Evolutionary conservation across 2,329 filamentous ascomycete genomes (phyloP), one percentile per base, ranked within the genome.

Genomic region (Microcera coccophila): DNA sequence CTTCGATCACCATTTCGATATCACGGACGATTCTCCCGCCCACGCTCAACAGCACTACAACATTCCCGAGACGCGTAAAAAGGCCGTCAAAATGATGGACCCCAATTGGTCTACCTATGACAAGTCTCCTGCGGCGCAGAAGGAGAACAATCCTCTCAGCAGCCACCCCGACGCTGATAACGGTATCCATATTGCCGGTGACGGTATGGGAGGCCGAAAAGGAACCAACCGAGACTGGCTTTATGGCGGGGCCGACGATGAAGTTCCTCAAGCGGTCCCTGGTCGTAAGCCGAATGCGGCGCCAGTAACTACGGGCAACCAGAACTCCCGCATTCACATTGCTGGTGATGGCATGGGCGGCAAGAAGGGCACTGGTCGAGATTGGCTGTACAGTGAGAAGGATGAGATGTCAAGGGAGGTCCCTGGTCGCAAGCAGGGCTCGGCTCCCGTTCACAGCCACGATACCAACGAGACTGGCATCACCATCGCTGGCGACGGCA

Each of bases 1-100:
- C 62, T 90, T 94, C 55, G 82, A 82, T 37, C 66, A 82, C 16
- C 87, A 95, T 56, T 95, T 90, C 71, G 74, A 74, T 39, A 83
- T 94, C 70, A 74, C 75, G 5, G 89, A 95, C 61, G 72, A 81
- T 31, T 80, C 81, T 47, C 79, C 81, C 24, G 69, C 68, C 9
- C 63, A 71, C 41, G 54, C 65, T 26, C 65, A 63, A 58, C 57
- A 61, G 43, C 59, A 69, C 58, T 63, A 72, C 59, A 69, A 68
- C 16, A 59, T 81, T 16, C 64, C 75, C 39, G 75, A 80, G 41
- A 78, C 81, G 49, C 79, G 79, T 51, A 74, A 79, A 63, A 87
- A 88, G 68, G 82, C 76, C 3, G 78, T 87, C 40, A 82, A 85
- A 66, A 84, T 80, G 73, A 85, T 89, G 81, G 78, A 85, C 55